These are phyloP conservation scores for Sporobolomyces phaffii DNA, from an alignment of 768 basidiomycete genomes.

Conservation along the genomic window DNA sequence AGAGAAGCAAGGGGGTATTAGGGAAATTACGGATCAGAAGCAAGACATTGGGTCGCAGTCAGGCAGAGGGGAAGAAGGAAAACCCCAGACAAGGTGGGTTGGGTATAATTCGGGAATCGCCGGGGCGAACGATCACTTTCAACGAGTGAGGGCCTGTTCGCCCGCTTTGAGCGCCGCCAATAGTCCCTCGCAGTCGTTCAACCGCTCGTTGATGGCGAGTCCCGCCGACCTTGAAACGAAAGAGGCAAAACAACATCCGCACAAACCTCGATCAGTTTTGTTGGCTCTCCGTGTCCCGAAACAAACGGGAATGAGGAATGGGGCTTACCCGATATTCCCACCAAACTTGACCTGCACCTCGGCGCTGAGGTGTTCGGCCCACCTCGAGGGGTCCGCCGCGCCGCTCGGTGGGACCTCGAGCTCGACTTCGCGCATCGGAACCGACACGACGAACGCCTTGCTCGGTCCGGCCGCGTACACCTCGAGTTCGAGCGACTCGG, in stretches of 20 bases:
- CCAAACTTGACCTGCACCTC: slow-evolving; percentile 8
- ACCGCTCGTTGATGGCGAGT: slow-evolving; percentile 9
- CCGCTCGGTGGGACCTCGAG: not conserved
- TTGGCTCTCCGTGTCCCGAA: not conserved
- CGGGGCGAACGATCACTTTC: too few relatives aligned
- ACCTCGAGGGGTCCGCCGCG: not conserved
- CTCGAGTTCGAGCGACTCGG: slow-evolving; percentile 2
- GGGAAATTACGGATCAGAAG: too few relatives aligned
- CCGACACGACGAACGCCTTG: not conserved
- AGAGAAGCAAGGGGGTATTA: not conserved
- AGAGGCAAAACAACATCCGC: too few relatives aligned
- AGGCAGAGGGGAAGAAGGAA: too few relatives aligned
- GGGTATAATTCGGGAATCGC: too few relatives aligned
- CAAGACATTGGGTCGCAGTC: too few relatives aligned
- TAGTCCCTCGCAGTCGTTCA: slow-evolving; percentile 12
- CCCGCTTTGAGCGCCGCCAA: not conserved
- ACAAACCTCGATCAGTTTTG: not conserved
- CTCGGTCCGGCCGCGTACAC: not conserved
- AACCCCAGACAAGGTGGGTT: too few relatives aligned
- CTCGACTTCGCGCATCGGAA: not conserved
- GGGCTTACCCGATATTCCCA: not conserved
- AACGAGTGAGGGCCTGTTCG: slow-evolving; percentile 1
- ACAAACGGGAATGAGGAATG: not conserved
- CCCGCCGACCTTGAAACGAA: slow-evolving; percentile 5
- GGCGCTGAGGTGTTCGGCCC: slow-evolving; percentile 7